Evolutionary conservation across 1,139 yeast genomes (phyloP), one percentile per base, ranked within the genome.

Genomic region (Suhomyces anneliseae): DNA sequence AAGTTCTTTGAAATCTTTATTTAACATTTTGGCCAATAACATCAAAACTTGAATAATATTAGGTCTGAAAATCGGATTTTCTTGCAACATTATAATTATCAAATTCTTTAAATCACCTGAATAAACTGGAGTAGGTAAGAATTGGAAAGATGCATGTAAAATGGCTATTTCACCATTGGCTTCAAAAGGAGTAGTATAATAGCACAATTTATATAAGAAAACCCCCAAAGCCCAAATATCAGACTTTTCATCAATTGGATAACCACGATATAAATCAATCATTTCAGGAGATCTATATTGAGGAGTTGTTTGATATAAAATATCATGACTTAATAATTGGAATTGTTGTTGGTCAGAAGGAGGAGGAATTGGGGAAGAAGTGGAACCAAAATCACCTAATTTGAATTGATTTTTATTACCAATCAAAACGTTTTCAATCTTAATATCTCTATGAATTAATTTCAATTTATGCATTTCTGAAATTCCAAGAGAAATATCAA

Each of bases 161-260:
- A 87, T 85, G 29, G 92, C 92, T 45, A 80, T 71, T 52, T 87
- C 92, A 10, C 92, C 93, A 55, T 76, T 76, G 36, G 81, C 78
- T 64, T 87, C 95, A 62, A 87, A 87, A 0, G 95, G 95, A 0
- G 95, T 87, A 1, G 87, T 87, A 59, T 85, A 87, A 60, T 84
- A 87, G 64, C 93, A 86, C 48, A 87, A 65, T 59, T 87, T 87
- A 68, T 85, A 87, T 27, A 87, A 68, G 54, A 87, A 85, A 33
- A 88, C 86, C 10, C 95, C 95, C 37, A 87, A 65, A 0, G 95
- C 95, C 95, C 95, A 87, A 34, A 87, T 82, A 64, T 87, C 95
- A 2, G 88, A 78, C 64, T 85, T 85, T 55, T 85, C 88, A 62
- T 87, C 89, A 34, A 87, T 82, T 6, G 92, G 85, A 43, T 77